Base-by-base conservation (phyloP, 2,329 filamentous ascomycete genomes). In the Chaetothyriales sp. region DNA sequence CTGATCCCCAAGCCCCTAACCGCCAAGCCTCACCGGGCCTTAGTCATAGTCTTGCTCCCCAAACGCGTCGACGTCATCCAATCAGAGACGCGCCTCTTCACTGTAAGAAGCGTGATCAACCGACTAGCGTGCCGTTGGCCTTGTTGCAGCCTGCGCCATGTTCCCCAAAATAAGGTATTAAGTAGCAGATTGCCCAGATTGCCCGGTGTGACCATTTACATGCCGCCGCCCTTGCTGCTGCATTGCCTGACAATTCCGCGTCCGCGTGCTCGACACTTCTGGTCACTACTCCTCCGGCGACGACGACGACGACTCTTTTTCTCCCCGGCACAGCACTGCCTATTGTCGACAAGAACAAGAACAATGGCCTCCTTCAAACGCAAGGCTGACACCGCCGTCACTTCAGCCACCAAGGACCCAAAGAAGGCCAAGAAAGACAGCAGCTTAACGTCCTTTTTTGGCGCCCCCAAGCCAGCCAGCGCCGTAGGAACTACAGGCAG, bases 391-490 rank as follows among this genome's bases (percentile, higher is more conserved):
- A 6, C 46, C n/a, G n/a, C n/a, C n/a, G n/a, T n/a, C 2, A 49
- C 52, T 18, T 52, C 49, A 19, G 18, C 51, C 10, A 47, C 53
- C 15, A 37, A 69, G 9, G 67, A 80, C 83, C 44, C 63, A 74
- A 46, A 89, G 67, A 89, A 89, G 66, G 65, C 81, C 53, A 88
- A 83, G 68, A 73, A 77, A 50, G 84, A 92, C 63, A 80, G 76
- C 56, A 89, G 76, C 70, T 94, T 98, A 64, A 89, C 83, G 25
- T 86, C 88, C 15, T 97, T 97, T 75, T 97, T 98, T 63, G 78
- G 81, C 13, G 74, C 78, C 18, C 82, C 88, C 5, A 86, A 84
- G 65, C 61, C 70, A 15, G 54, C 52, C 7, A 69, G 54, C 58
- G 61, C 18, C 46, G 51, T 43, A 51, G 20, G 20, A 10, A 43